A percentile compares a stretch with the other conserved stretches of the same genome.
Conservation (phyloP, 179 eudicot species). For the Drosera spatulata region DNA sequence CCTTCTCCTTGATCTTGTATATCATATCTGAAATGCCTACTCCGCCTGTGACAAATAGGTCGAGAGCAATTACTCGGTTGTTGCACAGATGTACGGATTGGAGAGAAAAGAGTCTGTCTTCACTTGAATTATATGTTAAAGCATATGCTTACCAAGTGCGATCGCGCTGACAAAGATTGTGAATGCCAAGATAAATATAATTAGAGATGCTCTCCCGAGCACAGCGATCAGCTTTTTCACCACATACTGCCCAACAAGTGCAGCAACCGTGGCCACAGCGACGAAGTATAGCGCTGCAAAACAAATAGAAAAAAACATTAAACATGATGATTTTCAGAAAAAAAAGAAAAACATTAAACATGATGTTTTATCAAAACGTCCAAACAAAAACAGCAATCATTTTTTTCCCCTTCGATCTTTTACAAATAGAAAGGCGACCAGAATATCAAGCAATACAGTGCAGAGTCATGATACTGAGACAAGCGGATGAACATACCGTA, state of each 20-base stretch:
- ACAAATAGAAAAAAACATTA: slow-evolving; percentile 25
- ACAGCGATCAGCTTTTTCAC: too few relatives aligned
- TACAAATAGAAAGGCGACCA: not conserved
- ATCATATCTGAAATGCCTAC: slow-evolving; percentile 58
- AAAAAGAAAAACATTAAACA: slow-evolving; percentile 32
- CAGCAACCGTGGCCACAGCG: too few relatives aligned
- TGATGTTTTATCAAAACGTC: too few relatives aligned
- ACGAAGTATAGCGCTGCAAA: too few relatives aligned
- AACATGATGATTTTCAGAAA: slow-evolving; percentile 36
- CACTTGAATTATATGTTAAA: not conserved
- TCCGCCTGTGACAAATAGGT: slow-evolving; percentile 28
- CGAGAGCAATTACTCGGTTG: not conserved
- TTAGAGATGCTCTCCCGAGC: slow-evolving; percentile 19
- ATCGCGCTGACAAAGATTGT: slow-evolving; percentile 45
- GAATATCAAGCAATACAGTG: not conserved
- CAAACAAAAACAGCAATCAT: too few relatives aligned
- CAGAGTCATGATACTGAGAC: not conserved
- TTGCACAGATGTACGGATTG: not conserved
- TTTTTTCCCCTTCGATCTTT: too few relatives aligned
- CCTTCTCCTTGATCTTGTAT: slow-evolving; percentile 33
- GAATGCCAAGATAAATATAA: slow-evolving; percentile 44
- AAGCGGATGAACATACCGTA: slow-evolving; percentile 30
- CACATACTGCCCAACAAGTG: too few relatives aligned
- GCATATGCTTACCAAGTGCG: slow-evolving; percentile 42
- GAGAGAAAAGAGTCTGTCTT: not conserved